Base-by-base conservation (phyloP, 371 early-diverging fungal species). In the Mortierella sp. region DNA sequence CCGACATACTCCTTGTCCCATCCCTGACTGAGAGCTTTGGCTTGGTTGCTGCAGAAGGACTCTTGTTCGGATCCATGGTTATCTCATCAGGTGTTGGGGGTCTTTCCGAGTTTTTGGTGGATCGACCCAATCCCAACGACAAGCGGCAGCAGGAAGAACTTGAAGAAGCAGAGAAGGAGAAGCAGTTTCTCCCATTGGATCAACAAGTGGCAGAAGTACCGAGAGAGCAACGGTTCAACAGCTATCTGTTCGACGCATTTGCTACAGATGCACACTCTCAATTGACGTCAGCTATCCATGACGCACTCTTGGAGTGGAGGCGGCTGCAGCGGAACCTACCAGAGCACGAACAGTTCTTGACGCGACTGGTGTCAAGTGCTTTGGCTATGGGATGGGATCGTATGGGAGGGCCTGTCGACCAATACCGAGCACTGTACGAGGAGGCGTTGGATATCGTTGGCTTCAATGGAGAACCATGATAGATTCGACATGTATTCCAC, bases 11-110 rank as follows among this genome's bases (percentile, higher is more conserved):
- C 12, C 80, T 87, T 61, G 86, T 89, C 2, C 90, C 90, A 0
- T 86, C 85, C 21, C 24, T 82, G 50, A 87, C 88, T 0, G 88
- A 87, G 58, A 87, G 83, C 53, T 87, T 87, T 76, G 88, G 90
- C 0, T 66, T 88, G 9, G 82, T 87, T 10, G 90, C 90, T 9
- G 90, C 81, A 0, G 88, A 90, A 58, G 90, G 90, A 0, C 65
- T 90, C 16, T 63, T 86, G 38, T 88, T 88, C 81, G 90, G 90
- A 12, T 78, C 86, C 0, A 67, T 86, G 3, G 82, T 90, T 12
- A 84, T 90, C 34, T 87, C 87, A 0, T 83, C 86, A 0, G 87
- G 87, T 23, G 82, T 80, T 18, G 88, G 89, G 21, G 89, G 85
- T 4, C 54, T 88, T 12, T 69, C 70, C 4, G 90, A 89, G 46